Conservation (phyloP, 2,329 filamentous ascomycete genomes). For the Chalaropsis ovoidea region DNA sequence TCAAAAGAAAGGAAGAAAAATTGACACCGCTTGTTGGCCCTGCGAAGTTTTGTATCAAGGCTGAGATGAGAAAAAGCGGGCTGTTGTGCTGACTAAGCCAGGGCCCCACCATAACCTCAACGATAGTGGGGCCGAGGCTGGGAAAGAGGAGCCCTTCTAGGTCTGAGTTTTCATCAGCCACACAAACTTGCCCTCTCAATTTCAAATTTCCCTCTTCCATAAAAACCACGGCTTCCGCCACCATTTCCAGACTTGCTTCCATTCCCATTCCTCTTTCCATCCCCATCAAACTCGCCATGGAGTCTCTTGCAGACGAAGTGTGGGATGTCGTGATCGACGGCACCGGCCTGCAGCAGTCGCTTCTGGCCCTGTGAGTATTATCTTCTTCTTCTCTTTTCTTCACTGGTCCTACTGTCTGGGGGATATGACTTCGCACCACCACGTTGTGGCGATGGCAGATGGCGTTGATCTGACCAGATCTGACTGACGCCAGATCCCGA, state of each 20-base stretch:
- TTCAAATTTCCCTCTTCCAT: background rate
- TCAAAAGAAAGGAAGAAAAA: conserved; percentile 31
- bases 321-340: conserved; percentile 76
- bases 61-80: conserved; percentile 16
- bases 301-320: conserved; percentile 59
- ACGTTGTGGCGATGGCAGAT: conserved; percentile 3
- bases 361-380: conserved; percentile 61
- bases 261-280: conserved; percentile 24
- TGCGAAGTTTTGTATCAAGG: background rate
- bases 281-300: conserved; percentile 43
- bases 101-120: background rate
- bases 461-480: conserved; percentile 32
- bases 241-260: conserved; percentile 25
- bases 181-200: background rate
- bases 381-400: conserved; percentile 13
- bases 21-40: conserved; percentile 29
- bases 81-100: conserved; percentile 18
- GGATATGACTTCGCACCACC: conserved; percentile 29
- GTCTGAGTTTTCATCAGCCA: conserved; percentile 14
- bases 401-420: conserved; percentile 32
- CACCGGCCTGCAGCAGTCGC: conserved; percentile 67
- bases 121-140: conserved; percentile 21
- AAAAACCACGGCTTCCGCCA: background rate
- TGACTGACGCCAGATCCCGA: conserved; percentile 56
- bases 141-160: conserved; percentile 1